These are phyloP conservation scores for Lasiosphaeriaceae sp. DNA, from an alignment of 495 filamentous ascomycete species.

Conservation along the genomic window DNA sequence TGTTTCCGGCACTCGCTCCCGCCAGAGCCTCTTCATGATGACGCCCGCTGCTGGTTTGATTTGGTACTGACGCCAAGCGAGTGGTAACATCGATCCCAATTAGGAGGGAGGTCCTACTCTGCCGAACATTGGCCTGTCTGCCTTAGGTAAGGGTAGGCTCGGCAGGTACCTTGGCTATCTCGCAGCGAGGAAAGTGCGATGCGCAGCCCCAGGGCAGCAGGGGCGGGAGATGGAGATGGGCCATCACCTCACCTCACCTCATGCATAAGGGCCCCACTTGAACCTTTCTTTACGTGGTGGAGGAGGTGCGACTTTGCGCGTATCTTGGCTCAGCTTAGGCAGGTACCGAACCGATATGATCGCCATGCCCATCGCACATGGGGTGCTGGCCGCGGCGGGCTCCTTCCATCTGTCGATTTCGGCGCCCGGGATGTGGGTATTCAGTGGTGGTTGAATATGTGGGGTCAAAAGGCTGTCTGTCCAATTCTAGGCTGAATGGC, in stretches of 20 bases:
- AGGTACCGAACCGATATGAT: not conserved
- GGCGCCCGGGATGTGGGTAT: constrained; percentile 9
- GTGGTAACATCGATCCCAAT: no score
- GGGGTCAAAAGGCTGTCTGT: not conserved
- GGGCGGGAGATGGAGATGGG: not conserved
- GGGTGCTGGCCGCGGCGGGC: not conserved
- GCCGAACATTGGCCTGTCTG: not conserved
- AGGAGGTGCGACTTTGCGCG: not conserved
- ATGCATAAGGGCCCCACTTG: not conserved
- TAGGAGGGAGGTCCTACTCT: no score
- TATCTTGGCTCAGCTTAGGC: not conserved
- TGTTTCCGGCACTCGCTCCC: no score
- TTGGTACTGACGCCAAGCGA: no score
- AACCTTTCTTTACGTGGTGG: not conserved
- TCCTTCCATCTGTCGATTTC: not conserved
- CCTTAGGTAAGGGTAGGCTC: no score
- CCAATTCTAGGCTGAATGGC: constrained; percentile 19
- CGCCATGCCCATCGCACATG: not conserved
- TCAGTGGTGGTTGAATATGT: not conserved
- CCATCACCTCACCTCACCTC: no score
- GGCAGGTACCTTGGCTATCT: no score
- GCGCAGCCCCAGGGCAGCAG: no score
- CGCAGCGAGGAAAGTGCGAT: no score
- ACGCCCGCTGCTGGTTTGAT: no score
- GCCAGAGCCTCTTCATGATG: no score